These are phyloP conservation scores for Gossypium ekmanianum DNA, from an alignment of 345 rosid genomes.

Conservation along the genomic window DNA sequence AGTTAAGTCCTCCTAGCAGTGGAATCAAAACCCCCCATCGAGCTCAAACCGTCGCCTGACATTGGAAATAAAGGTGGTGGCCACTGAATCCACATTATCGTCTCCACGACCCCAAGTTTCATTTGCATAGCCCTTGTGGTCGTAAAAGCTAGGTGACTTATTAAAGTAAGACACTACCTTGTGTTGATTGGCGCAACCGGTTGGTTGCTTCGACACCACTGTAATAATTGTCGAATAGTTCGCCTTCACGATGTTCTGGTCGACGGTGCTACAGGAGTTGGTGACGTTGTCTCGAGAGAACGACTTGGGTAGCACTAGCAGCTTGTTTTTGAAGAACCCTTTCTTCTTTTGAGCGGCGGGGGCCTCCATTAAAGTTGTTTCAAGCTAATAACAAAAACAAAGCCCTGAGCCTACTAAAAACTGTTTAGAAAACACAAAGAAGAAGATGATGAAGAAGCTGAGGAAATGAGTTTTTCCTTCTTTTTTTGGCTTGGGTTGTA, in stretches of 20 bases:
- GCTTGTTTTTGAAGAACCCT: slow-evolving; percentile 25
- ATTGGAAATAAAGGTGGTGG: slow-evolving; percentile 32
- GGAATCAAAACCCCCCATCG: not conserved
- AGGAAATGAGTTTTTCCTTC: too few relatives aligned
- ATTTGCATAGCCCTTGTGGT: slow-evolving; percentile 3
- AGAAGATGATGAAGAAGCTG: too few relatives aligned
- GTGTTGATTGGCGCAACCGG: not conserved
- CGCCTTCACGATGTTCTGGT: not conserved
- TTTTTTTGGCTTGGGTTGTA: too few relatives aligned
- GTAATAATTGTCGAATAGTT: not conserved
- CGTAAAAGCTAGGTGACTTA: not conserved
- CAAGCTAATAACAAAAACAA: too few relatives aligned
- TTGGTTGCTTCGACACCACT: not conserved
- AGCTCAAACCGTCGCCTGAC: slow-evolving; percentile 39
- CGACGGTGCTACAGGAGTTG: not conserved
- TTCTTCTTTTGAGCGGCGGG: slow-evolving; percentile 3
- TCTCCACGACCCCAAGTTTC: slow-evolving; percentile 16
- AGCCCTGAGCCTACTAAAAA: too few relatives aligned
- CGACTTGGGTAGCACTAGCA: slow-evolving; percentile 10
- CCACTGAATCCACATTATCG: slow-evolving; percentile 39
- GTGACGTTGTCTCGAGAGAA: slow-evolving; percentile 5
- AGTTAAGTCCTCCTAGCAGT: not conserved
- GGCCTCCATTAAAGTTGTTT: slow-evolving; percentile 22
- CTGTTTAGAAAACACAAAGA: too few relatives aligned
- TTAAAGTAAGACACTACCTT: not conserved